phyloP scores from a whole-genome alignment of 78 protist species.

The Protostelium mycophagum region DNA sequence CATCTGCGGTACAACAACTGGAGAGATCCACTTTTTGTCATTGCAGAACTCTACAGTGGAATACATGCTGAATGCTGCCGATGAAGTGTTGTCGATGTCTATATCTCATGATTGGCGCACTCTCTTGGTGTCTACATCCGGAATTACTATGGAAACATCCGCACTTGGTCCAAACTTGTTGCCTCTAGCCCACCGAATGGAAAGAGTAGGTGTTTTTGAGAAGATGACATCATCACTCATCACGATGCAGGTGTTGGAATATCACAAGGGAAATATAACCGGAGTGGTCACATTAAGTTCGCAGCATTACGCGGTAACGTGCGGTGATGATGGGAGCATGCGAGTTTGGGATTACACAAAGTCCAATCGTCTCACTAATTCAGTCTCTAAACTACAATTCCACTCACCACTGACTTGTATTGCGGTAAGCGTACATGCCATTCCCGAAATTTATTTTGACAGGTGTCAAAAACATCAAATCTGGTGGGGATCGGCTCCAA shows the following conservation, averaged over 20 bases:
- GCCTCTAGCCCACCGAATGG: neutral
- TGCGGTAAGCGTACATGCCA: neutral
- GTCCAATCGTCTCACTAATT: neutral
- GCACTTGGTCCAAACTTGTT: neutral
- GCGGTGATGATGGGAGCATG: conserved; percentile 5
- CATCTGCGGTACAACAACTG: neutral
- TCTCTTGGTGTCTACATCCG: neutral
- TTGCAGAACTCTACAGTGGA: neutral
- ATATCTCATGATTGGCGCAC: neutral
- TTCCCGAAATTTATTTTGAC: neutral
- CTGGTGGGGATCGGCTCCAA: conserved; percentile 1
- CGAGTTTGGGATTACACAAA: conserved; percentile 1
- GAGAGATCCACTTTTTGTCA: neutral
- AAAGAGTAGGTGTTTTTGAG: neutral
- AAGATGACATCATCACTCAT: neutral
- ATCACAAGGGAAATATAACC: conserved; percentile 3
- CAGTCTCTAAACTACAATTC: neutral
- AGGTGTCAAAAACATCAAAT: neutral
- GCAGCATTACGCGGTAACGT: neutral
- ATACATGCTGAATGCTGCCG: too few relatives aligned
- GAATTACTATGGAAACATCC: neutral
- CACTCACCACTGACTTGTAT: neutral
- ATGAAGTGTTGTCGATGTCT: neutral
- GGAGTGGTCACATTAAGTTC: neutral
- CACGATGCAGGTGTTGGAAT: neutral